Conservation (phyloP, 257 asterid species). For the Nicotiana sylvestris region DNA sequence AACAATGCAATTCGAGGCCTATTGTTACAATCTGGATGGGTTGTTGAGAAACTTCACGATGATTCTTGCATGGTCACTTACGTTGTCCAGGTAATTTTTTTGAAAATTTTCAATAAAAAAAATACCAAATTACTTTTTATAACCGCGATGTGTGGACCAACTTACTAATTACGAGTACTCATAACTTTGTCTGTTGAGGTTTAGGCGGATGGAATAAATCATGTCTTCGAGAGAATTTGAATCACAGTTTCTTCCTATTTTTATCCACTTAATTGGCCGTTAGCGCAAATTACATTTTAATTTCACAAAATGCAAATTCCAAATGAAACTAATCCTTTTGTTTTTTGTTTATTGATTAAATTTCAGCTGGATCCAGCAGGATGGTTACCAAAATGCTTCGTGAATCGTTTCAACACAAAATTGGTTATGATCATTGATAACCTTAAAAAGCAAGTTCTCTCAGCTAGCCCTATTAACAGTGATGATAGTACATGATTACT, state of each 20-base stretch:
- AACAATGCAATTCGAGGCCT: slow-evolving; percentile 74
- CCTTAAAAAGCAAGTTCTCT: slow-evolving; percentile 72
- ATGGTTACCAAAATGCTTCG: slow-evolving; percentile 90
- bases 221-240: background rate
- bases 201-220: background rate
- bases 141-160: too few species aligned
- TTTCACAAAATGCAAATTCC: background rate
- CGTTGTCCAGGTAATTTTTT: slow-evolving; percentile 63
- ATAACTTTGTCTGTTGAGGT: background rate
- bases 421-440: slow-evolving; percentile 89
- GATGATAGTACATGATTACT: slow-evolving; percentile 30
- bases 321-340: background rate
- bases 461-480: slow-evolving; percentile 50
- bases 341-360: background rate
- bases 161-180: background rate
- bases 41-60: slow-evolving; percentile 75
- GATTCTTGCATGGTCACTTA: slow-evolving; percentile 90
- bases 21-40: slow-evolving; percentile 91
- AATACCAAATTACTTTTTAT: too few species aligned
- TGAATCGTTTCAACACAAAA: slow-evolving; percentile 76
- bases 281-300: background rate
- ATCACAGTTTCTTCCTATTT: background rate
- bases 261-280: background rate
- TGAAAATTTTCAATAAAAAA: background rate
- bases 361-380: slow-evolving; percentile 93